Percentiles rank a stretch among this genome's conserved stretches.
Evolutionary conservation across 345 rosid genomes (phyloP).

Genomic region (Eucalyptus curtisii): DNA sequence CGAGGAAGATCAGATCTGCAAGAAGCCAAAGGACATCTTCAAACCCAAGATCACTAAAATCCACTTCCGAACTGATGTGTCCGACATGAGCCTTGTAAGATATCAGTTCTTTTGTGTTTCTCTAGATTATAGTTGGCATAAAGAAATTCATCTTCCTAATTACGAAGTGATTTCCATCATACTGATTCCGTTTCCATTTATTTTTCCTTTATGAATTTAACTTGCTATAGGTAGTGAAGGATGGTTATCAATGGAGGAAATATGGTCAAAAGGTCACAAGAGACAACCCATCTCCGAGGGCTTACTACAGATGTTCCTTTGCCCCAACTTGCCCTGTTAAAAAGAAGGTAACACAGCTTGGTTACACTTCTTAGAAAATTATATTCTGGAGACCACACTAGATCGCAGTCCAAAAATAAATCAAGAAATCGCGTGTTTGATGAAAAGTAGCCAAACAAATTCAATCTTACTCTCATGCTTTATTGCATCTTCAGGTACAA

Average conservation of each 20-base stretch:
- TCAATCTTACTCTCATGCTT: background rate
- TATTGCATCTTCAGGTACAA: constrained; percentile 42
- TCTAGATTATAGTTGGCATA: background rate
- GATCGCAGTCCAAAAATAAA: background rate
- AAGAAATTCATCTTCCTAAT: background rate
- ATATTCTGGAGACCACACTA: background rate
- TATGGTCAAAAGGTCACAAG: constrained; percentile 94
- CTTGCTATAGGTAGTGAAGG: constrained; percentile 45
- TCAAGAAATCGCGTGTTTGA: background rate
- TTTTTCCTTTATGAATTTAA: background rate
- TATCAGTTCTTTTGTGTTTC: background rate
- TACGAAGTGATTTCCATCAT: background rate
- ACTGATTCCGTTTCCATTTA: background rate
- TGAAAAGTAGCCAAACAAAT: background rate
- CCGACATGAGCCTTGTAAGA: constrained; percentile 61
- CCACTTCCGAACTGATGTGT: constrained; percentile 17
- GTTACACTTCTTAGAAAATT: background rate
- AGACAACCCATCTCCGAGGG: constrained; percentile 90
- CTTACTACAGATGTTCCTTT: constrained; percentile 78
- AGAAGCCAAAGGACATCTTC: constrained; percentile 23
- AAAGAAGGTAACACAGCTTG: constrained; percentile 43
- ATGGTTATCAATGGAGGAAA: constrained; percentile 96
- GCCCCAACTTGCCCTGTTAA: constrained; percentile 83
- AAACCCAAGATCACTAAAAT: constrained; percentile 28
- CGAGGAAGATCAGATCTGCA: constrained; percentile 17